Conservation (phyloP, 306 rosid genomes). For the Delonix regia region DNA sequence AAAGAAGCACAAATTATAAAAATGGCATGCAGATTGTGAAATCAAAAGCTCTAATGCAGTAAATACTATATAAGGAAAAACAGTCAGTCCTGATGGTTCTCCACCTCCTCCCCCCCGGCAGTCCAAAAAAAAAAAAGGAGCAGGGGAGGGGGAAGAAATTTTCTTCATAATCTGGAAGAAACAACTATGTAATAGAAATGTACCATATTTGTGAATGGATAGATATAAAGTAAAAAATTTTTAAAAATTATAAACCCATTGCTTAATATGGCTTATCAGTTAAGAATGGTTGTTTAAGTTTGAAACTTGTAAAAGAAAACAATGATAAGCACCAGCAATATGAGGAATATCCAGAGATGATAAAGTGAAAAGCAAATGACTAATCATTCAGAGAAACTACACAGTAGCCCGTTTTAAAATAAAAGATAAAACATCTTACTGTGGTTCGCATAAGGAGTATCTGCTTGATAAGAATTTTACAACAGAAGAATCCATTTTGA, state of each 20-base stretch:
- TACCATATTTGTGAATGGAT: neutral
- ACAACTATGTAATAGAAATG: neutral
- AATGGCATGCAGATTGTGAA: neutral
- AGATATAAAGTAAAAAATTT: neutral
- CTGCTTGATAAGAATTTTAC: constrained; percentile 1
- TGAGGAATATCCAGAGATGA: neutral
- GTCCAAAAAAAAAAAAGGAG: no score
- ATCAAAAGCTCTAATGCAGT: neutral
- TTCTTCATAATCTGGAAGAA: neutral
- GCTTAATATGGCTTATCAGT: no score
- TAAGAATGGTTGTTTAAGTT: no score
- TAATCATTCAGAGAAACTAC: neutral
- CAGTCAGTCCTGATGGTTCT: no score
- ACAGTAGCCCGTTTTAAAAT: neutral
- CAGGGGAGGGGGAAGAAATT: no score
- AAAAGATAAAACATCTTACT: neutral
- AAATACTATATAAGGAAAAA: neutral
- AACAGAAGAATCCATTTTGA: constrained; percentile 6
- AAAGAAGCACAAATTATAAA: neutral
- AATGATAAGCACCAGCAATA: neutral
- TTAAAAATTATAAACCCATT: no score
- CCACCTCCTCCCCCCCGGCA: no score
- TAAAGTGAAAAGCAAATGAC: neutral
- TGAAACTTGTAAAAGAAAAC: neutral
- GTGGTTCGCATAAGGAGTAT: neutral